These are phyloP conservation scores for Fusarium sp. DNA, from an alignment of 2,329 filamentous ascomycete genomes.

Conservation along the genomic window DNA sequence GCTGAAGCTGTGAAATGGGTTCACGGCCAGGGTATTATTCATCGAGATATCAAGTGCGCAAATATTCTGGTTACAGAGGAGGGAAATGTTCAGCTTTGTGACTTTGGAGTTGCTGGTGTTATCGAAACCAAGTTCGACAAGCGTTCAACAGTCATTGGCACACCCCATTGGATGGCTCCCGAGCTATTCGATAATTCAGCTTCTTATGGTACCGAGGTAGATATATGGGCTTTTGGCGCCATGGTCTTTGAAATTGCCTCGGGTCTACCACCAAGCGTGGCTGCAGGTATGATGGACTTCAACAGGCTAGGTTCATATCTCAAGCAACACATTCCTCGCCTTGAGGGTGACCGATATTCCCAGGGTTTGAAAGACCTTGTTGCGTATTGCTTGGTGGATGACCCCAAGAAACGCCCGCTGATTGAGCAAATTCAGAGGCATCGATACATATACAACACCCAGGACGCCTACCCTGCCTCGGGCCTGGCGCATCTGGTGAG, in stretches of 20 bases:
- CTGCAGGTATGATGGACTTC: constrained; percentile 59
- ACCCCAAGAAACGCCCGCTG: constrained; percentile 74
- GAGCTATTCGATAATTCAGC: constrained; percentile 75
- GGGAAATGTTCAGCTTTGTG: constrained; percentile 82
- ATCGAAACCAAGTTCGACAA: constrained; percentile 82
- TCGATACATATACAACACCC: constrained; percentile 73
- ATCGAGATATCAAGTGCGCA: constrained; percentile 79
- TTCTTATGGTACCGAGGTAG: constrained; percentile 77
- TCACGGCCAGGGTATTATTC: constrained; percentile 75
- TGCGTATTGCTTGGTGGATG: constrained; percentile 77
- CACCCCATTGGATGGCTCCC: constrained; percentile 87
- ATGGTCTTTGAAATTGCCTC: constrained; percentile 85
- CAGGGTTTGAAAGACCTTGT: constrained; percentile 75
- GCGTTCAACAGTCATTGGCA: constrained; percentile 83
- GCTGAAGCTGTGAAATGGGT: constrained; percentile 75
- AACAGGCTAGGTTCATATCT: constrained; percentile 67
- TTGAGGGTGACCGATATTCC: constrained; percentile 79
- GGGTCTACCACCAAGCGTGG: constrained; percentile 77
- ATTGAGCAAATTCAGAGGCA: constrained; percentile 78
- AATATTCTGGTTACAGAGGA: constrained; percentile 84
- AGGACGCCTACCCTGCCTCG: constrained; percentile 70
- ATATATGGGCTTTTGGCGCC: constrained; percentile 88
- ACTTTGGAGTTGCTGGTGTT: constrained; percentile 85
- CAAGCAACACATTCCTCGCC: constrained; percentile 71
- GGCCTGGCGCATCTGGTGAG: constrained; percentile 74